A percentile compares a stretch with the other conserved stretches of the same genome.
phyloP scores from a whole-genome alignment of 2,329 filamentous ascomycete genomes.

The Metarhizium robertsii region DNA sequence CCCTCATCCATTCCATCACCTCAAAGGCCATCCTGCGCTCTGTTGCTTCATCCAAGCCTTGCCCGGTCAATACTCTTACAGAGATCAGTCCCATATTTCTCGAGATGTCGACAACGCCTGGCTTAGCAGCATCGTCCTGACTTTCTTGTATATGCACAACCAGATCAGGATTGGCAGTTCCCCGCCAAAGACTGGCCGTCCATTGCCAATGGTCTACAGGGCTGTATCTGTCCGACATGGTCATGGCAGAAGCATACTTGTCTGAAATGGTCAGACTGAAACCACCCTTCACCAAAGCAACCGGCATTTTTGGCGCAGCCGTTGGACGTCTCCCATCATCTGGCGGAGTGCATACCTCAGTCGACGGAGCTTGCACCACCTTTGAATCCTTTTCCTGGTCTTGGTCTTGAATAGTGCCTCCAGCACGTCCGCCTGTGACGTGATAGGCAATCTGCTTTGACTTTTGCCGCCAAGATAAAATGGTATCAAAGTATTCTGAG shows the following conservation, averaged over 20 bases:
- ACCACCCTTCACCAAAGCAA: slow-evolving; percentile 66
- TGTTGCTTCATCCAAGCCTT: slow-evolving; percentile 55
- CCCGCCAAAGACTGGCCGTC: slow-evolving; percentile 91
- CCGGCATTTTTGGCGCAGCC: slow-evolving; percentile 38
- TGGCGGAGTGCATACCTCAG: slow-evolving; percentile 3
- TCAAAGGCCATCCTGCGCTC: slow-evolving; percentile 76
- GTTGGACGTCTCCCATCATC: slow-evolving; percentile 5
- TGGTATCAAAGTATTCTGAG: slow-evolving; percentile 55
- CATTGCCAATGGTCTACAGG: slow-evolving; percentile 94
- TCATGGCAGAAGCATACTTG: slow-evolving; percentile 61
- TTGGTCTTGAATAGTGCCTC: background rate
- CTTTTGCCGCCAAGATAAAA: slow-evolving; percentile 60
- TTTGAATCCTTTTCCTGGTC: slow-evolving; percentile 4
- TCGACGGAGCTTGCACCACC: background rate
- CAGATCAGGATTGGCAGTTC: slow-evolving; percentile 72
- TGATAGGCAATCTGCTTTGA: slow-evolving; percentile 59
- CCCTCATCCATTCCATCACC: slow-evolving; percentile 69
- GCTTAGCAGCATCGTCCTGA: slow-evolving; percentile 20
- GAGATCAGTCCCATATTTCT: slow-evolving; percentile 44
- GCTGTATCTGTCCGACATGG: slow-evolving; percentile 68
- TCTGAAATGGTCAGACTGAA: slow-evolving; percentile 77
- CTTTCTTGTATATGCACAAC: slow-evolving; percentile 54
- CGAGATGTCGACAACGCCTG: slow-evolving; percentile 45
- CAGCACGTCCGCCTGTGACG: slow-evolving; percentile 22
- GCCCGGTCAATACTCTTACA: slow-evolving; percentile 34